phyloP scores from a whole-genome alignment of 148 eudicot genomes.

The Rhododendron griersonianum region DNA sequence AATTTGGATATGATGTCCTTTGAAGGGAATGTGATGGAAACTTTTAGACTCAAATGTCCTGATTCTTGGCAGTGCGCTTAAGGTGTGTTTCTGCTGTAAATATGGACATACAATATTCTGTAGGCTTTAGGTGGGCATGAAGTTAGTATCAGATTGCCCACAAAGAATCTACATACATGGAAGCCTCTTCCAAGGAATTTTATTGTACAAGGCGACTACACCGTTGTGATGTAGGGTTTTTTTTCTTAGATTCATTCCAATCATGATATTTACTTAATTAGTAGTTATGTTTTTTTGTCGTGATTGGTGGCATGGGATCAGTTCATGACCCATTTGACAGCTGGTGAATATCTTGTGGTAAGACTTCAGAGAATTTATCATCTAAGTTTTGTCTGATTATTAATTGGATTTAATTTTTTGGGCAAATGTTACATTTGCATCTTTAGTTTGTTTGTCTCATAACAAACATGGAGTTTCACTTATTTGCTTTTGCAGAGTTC shows the following conservation, averaged over 20 bases:
- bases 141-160: conserved; percentile 13
- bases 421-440: not conserved
- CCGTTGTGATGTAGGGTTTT: not conserved
- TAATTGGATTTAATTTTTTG: not conserved
- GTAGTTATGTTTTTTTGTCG: no score
- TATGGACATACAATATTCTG: conserved; percentile 47
- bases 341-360: not conserved
- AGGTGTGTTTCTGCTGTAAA: conserved; percentile 59
- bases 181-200: not conserved
- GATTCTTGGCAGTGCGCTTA: conserved; percentile 53
- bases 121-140: conserved; percentile 61
- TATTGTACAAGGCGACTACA: not conserved
- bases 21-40: not conserved
- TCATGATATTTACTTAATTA: not conserved
- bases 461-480: no score
- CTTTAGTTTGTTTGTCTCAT: no score
- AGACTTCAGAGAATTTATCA: not conserved
- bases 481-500: not conserved
- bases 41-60: conserved; percentile 30
- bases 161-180: conserved; percentile 12
- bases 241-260: not conserved
- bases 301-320: not conserved
- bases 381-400: not conserved
- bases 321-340: not conserved
- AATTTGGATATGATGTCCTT: not conserved